Evolutionary conservation across 768 basidiomycete species (phyloP), one percentile per base, ranked within the genome.

Genomic region (Neoboletus brunneissimus): DNA sequence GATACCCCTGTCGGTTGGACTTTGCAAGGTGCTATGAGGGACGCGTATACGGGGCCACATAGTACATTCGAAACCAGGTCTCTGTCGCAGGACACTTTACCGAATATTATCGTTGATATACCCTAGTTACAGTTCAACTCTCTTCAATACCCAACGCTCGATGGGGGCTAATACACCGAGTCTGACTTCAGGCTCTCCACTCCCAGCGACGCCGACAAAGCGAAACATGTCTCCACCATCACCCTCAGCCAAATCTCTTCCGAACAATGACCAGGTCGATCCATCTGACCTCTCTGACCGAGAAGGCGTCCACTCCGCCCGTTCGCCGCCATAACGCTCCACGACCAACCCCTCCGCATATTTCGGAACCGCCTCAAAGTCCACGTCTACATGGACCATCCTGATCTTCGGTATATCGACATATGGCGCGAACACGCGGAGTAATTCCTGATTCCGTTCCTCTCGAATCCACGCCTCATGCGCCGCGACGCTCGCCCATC

Each of bases 401-500:
- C 65, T 67, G 11, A 69, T 18, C 34, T 60, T 65, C 0, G 9
- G 44, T 13, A 79, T 65, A 12, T 69, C 63, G 22, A 77, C 22
- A 22, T 73, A 62, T 6, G 68, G 62, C 46, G 58, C 61, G 20
- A 76, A 66, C 20, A 67, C 51, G 47, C 53, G 51, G 40, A 79
- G 57, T 23, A 80, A 60, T 34, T 64, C 70, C 57, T 77, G 73
- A 50, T 80, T 80, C 50, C 63, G 61, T 4, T 73, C 68, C 53
- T 76, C 77, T 6, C 56, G 59, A 18, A 80, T 75, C 77, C 78
- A 82, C 37, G 67, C 65, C 27, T 72, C 58, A 60, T 81, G 80
- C 10, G 75, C 73, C 12, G 56, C 61, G 23, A 76, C 74, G 54
- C 72, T 71, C 50, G 65, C 40, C 81, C 81, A 82, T 12, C 79